Base-by-base conservation (phyloP, 2,329 filamentous ascomycete species). In the Aschersonia sp. region DNA sequence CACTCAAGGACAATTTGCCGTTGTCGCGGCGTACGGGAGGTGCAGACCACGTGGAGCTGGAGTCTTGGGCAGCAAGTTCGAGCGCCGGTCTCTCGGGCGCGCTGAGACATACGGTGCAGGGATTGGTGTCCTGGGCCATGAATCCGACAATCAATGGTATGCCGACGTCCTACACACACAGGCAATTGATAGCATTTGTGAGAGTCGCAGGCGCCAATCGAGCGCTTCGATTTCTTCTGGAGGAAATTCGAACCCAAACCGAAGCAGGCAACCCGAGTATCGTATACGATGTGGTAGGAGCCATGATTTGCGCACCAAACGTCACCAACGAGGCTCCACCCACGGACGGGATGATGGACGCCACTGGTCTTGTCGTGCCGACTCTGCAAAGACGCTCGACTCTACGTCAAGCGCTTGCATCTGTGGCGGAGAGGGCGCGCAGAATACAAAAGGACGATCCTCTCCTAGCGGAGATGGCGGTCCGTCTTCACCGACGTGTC, bases 81-180 rank as follows among this genome's bases (percentile, higher is more conserved):
- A 68, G 68, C 45, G 76, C 72, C 40, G 82, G 81, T 0, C 63
- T 88, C 3, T 63, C 69, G 0, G 70, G 71, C 1, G 71, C 75
- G 0, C 59, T 89, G 38, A 75, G 78, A 42, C 72, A 77, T 47
- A 80, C 77, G 0, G 67, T 87, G 1, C 75, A 80, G 47, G 71
- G 69, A 1, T 72, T 89, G 4, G 71, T 82, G 2, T 72, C 79
- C 45, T 91, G 85, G 85, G 77, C 74, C 32, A 64, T 78, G 40
- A 72, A 80, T 46, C 72, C 76, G 0, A 66, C 66, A 4, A 62
- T 74, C 38, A 77, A 74, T 49, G 66, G 67, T 32, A 75, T 75
- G 66, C 77, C 77, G 1, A 72, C 84, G 0, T 72, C 74, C 9
- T 91, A 89, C 60, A 85, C 82, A 0, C 84, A 89, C 58, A 78